Base-by-base conservation (phyloP, 2,329 filamentous ascomycete genomes). In the Colletotrichum ledebouriae region DNA sequence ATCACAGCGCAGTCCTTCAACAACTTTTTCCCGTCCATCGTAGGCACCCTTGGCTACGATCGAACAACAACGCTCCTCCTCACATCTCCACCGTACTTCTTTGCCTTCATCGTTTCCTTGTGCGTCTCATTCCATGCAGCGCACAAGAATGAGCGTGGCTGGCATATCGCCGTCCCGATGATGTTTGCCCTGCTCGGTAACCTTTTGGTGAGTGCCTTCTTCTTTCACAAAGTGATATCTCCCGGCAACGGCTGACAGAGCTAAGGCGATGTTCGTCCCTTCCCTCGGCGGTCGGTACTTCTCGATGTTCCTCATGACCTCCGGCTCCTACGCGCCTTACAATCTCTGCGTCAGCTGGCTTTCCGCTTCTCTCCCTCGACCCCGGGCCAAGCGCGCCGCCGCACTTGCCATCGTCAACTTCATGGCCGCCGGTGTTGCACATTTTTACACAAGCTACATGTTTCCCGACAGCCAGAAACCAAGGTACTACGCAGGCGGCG, bases 101-200 rank as follows among this genome's bases (percentile, higher is more conserved):
- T 86, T 4, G 83, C 82, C 20, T 81, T 85, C 2, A 80, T 90
- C 10, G 87, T 83, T 1, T 84, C 87, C 0, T 87, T 88, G 68
- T 69, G 81, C 6, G 89, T 90, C 39, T 85, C 87, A 13, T 88
- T 86, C 83, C 85, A 89, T 70, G 86, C 87, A 2, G 89, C 90
- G 70, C 83, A 82, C 4, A 87, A 84, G 0, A 85, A 85, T n/a
- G 88, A 91, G 71, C 83, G 88, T 11, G 89, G 87, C 73, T 83
- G 84, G 70, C 89, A 90, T 73, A 84, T 91, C 59, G 81, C 83
- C 0, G 71, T 86, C 0, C 88, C 88, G 0, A 80, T 63, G 60
- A 41, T 63, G 13, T 63, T 63, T 89, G 11, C 84, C 80, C 42
- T 78, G 88, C 50, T 55, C 53, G 71, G 59, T 1, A 63, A 63